Evolutionary conservation across 2,329 filamentous ascomycete species (phyloP), one percentile per base, ranked within the genome.

Genomic region (Acephala macrosclerotiorum): DNA sequence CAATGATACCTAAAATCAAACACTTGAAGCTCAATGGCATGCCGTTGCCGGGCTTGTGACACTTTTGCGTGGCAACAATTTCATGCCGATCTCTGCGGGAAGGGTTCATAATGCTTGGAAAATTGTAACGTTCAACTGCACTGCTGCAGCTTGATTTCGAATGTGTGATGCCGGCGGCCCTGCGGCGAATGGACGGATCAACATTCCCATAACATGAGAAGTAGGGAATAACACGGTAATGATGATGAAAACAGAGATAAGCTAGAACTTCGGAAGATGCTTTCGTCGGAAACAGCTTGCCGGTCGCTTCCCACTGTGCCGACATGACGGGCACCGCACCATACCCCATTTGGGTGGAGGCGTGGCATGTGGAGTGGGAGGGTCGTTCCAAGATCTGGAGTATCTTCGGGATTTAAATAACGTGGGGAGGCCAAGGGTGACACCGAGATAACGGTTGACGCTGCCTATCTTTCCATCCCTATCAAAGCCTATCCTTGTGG

Each of bases 81-180:
- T 29, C 49, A 49, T 53, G 49, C 25, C 49, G 49, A 53, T 53
- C 49, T 53, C 49, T 53, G 22, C 49, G 11, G 49, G 14, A 53
- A 53, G 14, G 12, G 49, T 53, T 53, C 25, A 53, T 14, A 9
- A 53, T 53, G 49, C 49, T 11, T 22, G 12, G 12, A 29, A 25
- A 53, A 33, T 18, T 53, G 49, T 53, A 53, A 53, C 49, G 49
- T 53, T 53, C 49, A 53, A 20, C 22, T 53, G 49, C 49, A 53
- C 25, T 33, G 29, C 49, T 29, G 14, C 45, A 49, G 18, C 20
- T n/a, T 12, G 20, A 49, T 9, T 9, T n/a, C 45, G n/a, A 33
- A 33, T 33, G 9, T 33, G 29, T 33, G 29, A 16, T 25, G 49
- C 49, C 49, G 49, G 26, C 49, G 49, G 49, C 49, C 49, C 49